Evolutionary conservation across 202 grass and related monocot species (phyloP), one percentile per base, ranked within the genome.

Genomic region (Bolboschoenoplectus hybrid): DNA sequence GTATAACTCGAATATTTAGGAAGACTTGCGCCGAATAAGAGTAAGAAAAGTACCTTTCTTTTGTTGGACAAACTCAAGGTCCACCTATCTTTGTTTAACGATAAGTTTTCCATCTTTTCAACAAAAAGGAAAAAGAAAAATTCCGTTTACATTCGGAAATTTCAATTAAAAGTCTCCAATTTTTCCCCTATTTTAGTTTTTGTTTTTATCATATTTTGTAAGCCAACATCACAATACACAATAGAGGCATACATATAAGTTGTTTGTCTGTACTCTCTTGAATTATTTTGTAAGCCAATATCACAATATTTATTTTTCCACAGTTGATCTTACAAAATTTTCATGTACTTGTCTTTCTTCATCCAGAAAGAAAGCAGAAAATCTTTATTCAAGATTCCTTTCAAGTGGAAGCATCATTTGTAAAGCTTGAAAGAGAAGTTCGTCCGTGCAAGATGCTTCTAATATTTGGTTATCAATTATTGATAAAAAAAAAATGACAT

Each of bases 351-450:
- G 0, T 55, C 2, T 53, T 77, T 34, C 73, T 36, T 77, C 11
- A 1, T 7, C 14, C 14, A 11, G 73, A 55, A 55, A 77, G 26
- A 53, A 16, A 39, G 47, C 4, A 55, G 32, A 56, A 74, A 46
- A 49, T 26, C 9, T 73, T 12, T 73, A 73, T 56, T 17, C 38
- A 55, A 56, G 49, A 77, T 55, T 77, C 50, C 32, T 2, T 77
- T 77, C 12, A 17, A 56, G 74, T 77, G 32, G 47, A 36, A 55
- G 50, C 9, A 77, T 77, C 73, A 76, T 55, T 56, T 36, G 26
- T 32, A 73, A 50, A 77, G 5, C 50, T 77, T 77, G 50, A 77
- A 56, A 77, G 34, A 77, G 5, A 51, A 77, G 34, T 38, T 36
- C 7, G 34, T 38, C 16, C 7, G 50, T 77, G 74, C 5, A 56